Evolutionary conservation across 371 early-diverging fungal genomes (phyloP).

Genomic region (Mortierella sp.): DNA sequence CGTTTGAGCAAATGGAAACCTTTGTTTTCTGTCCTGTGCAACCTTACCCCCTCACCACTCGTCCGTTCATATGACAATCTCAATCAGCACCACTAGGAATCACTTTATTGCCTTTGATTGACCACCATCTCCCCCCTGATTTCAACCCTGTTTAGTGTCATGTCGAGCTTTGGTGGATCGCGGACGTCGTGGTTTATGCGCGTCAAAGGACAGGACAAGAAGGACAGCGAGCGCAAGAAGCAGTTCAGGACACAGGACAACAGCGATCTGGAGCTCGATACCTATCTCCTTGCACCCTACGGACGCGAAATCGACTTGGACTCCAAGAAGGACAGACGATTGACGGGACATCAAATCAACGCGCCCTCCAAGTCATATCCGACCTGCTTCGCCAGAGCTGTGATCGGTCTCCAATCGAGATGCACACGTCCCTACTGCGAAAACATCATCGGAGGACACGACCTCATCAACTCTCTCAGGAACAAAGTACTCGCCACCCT

Average conservation of each 20-base stretch:
- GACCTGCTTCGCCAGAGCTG: constrained; percentile 53
- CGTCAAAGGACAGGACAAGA: constrained; percentile 27
- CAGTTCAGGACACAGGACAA: constrained; percentile 19
- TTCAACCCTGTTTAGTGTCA: constrained; percentile 22
- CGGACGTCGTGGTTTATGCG: constrained; percentile 54
- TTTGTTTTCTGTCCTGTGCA: not conserved
- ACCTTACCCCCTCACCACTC: not conserved
- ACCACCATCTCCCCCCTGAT: not conserved
- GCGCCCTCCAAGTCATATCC: constrained; percentile 42
- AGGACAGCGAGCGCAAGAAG: constrained; percentile 20
- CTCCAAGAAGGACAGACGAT: not conserved
- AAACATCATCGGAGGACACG: constrained; percentile 42
- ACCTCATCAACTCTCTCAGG: constrained; percentile 33
- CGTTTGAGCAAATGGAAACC: not conserved
- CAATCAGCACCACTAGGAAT: constrained; percentile 1
- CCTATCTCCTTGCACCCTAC: constrained; percentile 31
- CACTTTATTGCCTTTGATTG: not conserved
- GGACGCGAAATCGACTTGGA: constrained; percentile 48
- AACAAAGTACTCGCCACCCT: constrained; percentile 23
- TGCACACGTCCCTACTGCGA: constrained; percentile 53
- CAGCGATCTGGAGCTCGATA: constrained; percentile 26
- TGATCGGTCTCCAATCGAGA: constrained; percentile 46
- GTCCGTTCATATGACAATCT: constrained; percentile 1
- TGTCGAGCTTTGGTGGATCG: constrained; percentile 36
- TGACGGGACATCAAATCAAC: constrained; percentile 23